A percentile compares a stretch with the other conserved stretches of the same genome.
These are phyloP conservation scores for Daldinia eschscholtzii DNA, from an alignment of 2,329 filamentous ascomycete species.

Conservation along the genomic window DNA sequence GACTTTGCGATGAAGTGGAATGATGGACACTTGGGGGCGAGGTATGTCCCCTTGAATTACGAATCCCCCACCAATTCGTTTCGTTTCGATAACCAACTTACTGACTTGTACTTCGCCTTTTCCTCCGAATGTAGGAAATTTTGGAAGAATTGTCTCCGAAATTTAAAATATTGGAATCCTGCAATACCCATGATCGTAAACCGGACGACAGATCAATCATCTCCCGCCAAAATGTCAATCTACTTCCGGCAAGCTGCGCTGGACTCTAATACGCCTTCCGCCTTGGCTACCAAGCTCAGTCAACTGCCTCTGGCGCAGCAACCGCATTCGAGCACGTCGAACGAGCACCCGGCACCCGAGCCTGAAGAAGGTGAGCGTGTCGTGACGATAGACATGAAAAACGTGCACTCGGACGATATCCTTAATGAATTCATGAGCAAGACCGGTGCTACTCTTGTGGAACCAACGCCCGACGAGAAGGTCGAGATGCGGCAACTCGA, in stretches of 20 bases:
- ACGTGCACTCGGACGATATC: slow-evolving; percentile 71
- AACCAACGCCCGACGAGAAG: slow-evolving; percentile 70
- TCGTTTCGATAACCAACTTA: neutral
- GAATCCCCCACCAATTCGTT: neutral
- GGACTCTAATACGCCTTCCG: slow-evolving; percentile 36
- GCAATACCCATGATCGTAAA: slow-evolving; percentile 84
- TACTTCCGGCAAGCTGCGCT: slow-evolving; percentile 65
- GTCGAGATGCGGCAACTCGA: slow-evolving; percentile 69
- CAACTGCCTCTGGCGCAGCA: slow-evolving; percentile 54
- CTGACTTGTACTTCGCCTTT: slow-evolving; percentile 30
- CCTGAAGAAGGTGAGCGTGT: slow-evolving; percentile 64
- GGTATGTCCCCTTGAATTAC: slow-evolving; percentile 61
- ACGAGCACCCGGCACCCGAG: slow-evolving; percentile 62
- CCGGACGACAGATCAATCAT: slow-evolving; percentile 69
- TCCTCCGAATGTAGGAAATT: slow-evolving; percentile 75
- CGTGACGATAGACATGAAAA: slow-evolving; percentile 73
- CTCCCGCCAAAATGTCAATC: slow-evolving; percentile 73
- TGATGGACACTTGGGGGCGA: slow-evolving; percentile 78
- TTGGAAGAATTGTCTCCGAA: slow-evolving; percentile 84
- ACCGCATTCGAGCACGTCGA: slow-evolving; percentile 62
- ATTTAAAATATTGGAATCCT: slow-evolving; percentile 96
- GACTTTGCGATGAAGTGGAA: slow-evolving; percentile 74
- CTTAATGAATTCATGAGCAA: slow-evolving; percentile 71
- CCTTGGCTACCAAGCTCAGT: slow-evolving; percentile 36
- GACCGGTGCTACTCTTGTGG: slow-evolving; percentile 70